Base-by-base conservation (phyloP, 306 rosid species). In the Pterocarpus macrocarpus region DNA sequence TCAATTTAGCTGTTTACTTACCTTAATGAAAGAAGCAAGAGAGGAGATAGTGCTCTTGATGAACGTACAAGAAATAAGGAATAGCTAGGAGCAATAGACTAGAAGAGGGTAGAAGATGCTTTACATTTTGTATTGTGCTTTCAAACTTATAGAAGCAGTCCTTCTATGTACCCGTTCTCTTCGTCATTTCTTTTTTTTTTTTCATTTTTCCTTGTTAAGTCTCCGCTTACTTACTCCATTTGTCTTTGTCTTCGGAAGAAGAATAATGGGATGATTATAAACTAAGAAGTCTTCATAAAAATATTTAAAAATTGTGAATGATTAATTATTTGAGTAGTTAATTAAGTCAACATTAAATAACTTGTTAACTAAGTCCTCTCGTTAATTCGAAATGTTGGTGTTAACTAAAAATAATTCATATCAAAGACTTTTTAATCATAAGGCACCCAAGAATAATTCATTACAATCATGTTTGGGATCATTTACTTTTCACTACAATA, bases 241-340 rank as follows among this genome's bases (percentile, higher is more conserved):
- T 1, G 66, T 58, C 81, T 22, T 68, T 75, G n/a, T 74, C 61
- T 69, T 28, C 5, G 7, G 15, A 35, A 35, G 36, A 52, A 33
- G 17, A 34, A 34, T 38, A 75, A 30, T 47, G 30, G 45, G 41
- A 36, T 8, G n/a, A n/a, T 35, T 56, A 22, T 38, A 49, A 73
- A 45, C 43, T 44, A 81, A 44, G 28, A 82, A 56, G 80, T 83
- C 80, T 78, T 66, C 4, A 1, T 1, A 33, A 74, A 67, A 79
- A 73, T 41, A 50, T 67, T 73, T 49, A 4, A 32, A 67, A 73
- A 57, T 1, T 57, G 58, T 22, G 80, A 55, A 45, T 64, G 12
- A 64, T 34, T 13, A 41, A 17, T 32, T 62, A 39, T n/a, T 15
- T 13, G 52, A 70, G 7, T 43, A 41, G 65, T 52, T 41, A 69